Percentiles rank a stretch among this genome's conserved stretches.
Evolutionary conservation across 23 red algal genomes (phyloP).

Genomic region (Gracilaria gracilis): DNA sequence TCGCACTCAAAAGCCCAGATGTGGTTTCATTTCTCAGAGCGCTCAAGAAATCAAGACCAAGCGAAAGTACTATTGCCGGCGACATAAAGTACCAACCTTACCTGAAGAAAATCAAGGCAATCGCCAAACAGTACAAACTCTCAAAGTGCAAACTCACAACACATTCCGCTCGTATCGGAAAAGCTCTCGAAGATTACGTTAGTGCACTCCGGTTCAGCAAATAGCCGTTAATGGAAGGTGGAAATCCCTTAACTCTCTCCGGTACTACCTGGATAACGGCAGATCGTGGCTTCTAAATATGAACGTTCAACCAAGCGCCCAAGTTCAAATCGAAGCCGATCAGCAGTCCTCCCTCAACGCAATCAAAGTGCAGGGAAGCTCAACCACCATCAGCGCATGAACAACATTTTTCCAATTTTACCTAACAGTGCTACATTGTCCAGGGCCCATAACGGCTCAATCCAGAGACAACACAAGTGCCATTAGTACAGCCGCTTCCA

Average conservation of each 20-base stretch:
- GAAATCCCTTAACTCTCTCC: constrained; percentile 13
- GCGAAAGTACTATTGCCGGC: neutral
- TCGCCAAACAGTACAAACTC: neutral
- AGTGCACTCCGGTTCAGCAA: neutral
- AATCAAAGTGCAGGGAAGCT: neutral
- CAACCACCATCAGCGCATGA: too few species aligned
- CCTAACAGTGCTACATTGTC: too few species aligned
- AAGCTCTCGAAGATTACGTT: neutral
- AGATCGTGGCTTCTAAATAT: neutral
- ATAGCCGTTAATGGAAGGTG: neutral
- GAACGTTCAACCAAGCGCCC: neutral
- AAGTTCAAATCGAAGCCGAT: neutral
- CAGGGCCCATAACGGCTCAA: too few species aligned
- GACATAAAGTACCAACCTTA: neutral
- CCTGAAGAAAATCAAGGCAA: neutral
- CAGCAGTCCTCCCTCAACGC: neutral
- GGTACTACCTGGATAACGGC: neutral
- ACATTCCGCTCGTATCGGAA: neutral
- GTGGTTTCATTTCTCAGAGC: neutral
- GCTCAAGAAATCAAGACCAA: neutral
- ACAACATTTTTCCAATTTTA: too few species aligned
- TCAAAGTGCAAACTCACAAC: neutral
- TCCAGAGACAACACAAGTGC: too few species aligned
- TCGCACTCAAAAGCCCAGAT: neutral
- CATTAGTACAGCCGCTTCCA: too few species aligned